Conservation (phyloP, 345 rosid species). For the Fremontodendron californicum region DNA sequence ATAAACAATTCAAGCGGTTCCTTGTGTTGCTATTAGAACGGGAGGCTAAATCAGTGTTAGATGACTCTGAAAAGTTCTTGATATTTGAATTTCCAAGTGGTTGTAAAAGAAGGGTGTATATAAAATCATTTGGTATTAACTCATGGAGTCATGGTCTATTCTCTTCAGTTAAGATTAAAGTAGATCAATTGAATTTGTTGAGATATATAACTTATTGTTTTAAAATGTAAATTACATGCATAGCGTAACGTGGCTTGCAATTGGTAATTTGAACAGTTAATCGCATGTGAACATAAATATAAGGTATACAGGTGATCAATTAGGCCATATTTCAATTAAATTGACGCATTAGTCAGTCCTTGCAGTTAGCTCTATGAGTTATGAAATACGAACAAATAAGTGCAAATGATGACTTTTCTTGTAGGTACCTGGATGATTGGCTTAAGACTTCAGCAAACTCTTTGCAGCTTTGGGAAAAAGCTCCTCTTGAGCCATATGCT, state of each 20-base stretch:
- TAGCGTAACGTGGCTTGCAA: background rate
- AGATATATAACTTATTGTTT: background rate
- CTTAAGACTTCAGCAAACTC: constrained; percentile 80
- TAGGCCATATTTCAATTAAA: background rate
- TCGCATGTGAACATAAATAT: background rate
- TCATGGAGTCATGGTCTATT: too few species aligned
- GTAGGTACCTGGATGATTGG: constrained; percentile 99
- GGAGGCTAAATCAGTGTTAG: background rate
- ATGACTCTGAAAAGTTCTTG: background rate
- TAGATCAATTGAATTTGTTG: background rate
- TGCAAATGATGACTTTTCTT: constrained; percentile 17
- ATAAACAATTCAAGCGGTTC: background rate
- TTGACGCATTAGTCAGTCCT: background rate
- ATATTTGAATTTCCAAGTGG: background rate
- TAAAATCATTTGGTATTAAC: too few species aligned
- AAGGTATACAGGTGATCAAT: background rate
- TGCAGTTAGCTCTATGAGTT: background rate
- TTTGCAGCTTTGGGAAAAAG: constrained; percentile 94
- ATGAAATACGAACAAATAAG: background rate
- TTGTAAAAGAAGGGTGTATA: too few species aligned
- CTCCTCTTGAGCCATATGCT: constrained; percentile 97
- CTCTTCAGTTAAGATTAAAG: background rate
- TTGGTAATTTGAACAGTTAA: background rate
- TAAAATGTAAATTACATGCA: background rate
- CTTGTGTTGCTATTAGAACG: background rate